phyloP scores from a whole-genome alignment of 441 rosid genomes.

The Populus hybrid region DNA sequence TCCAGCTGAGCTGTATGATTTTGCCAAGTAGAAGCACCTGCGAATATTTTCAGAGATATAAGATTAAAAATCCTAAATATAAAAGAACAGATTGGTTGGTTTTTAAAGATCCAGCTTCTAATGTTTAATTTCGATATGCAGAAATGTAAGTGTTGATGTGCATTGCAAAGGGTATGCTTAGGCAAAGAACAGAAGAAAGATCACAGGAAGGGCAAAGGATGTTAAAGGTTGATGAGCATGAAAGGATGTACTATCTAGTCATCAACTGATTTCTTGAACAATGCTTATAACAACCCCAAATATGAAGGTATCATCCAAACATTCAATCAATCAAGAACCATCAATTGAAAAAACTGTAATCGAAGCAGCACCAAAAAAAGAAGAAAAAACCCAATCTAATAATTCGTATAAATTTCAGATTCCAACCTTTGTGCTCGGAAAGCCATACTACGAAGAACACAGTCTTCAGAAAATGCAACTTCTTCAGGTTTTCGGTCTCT shows the following conservation, averaged over 20 bases:
- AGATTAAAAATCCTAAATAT: conserved; percentile 8
- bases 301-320: not conserved
- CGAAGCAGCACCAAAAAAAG: not conserved
- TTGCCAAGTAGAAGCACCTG: conserved; percentile 95
- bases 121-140: not conserved
- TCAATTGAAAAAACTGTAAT: not conserved
- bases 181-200: not conserved
- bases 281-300: not conserved
- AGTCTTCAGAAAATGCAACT: conserved; percentile 79
- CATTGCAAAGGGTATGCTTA: not conserved
- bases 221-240: not conserved
- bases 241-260: not conserved
- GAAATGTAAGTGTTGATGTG: not conserved
- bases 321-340: not conserved
- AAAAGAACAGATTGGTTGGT: not conserved
- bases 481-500: conserved; percentile 92
- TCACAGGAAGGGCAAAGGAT: not conserved
- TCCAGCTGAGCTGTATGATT: conserved; percentile 83
- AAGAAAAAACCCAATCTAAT: not conserved
- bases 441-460: conserved; percentile 61
- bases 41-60: conserved; percentile 13
- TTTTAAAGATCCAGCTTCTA: not conserved
- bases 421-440: conserved; percentile 85
- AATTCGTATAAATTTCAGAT: not conserved
- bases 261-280: not conserved